These are phyloP conservation scores for Aspergillus niger DNA, from an alignment of 2,329 filamentous ascomycete genomes.

Conservation along the genomic window DNA sequence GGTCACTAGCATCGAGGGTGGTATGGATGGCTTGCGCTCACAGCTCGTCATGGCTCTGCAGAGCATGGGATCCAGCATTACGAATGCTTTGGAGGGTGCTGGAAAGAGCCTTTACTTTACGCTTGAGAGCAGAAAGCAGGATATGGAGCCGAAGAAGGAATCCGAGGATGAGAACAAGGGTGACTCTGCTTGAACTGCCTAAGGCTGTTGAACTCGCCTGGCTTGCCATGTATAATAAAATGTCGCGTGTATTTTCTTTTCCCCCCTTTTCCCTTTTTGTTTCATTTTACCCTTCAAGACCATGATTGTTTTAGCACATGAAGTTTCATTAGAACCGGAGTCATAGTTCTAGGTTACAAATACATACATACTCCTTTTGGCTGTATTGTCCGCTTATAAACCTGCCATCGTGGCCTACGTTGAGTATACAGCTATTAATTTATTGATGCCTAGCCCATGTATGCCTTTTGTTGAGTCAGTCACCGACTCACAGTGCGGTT, in stretches of 20 bases:
- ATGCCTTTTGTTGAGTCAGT: neutral
- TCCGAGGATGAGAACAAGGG: constrained; percentile 35
- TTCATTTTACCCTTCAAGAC: constrained; percentile 13
- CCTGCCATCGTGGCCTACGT: neutral
- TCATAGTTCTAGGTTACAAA: constrained; percentile 4
- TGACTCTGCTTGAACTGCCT: constrained; percentile 30
- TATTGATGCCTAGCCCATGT: neutral
- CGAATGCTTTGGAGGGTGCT: constrained; percentile 75
- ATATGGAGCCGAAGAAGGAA: constrained; percentile 73
- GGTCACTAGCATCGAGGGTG: constrained; percentile 77
- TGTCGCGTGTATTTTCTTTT: constrained; percentile 24
- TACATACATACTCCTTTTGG: neutral
- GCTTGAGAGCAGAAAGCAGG: constrained; percentile 76
- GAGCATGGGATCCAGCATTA: constrained; percentile 74
- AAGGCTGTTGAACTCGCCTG: constrained; percentile 6
- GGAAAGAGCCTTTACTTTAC: constrained; percentile 83
- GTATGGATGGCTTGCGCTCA: constrained; percentile 75
- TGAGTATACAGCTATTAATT: neutral
- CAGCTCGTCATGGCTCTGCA: constrained; percentile 82
- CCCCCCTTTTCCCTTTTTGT: constrained; percentile 13
- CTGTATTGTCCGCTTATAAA: neutral
- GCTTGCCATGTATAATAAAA: constrained; percentile 41
- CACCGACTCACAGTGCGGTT: neutral
- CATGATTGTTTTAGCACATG: constrained; percentile 23
- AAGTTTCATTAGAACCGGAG: constrained; percentile 10